Percentiles rank a stretch among this genome's conserved stretches.
phyloP scores from a whole-genome alignment of 2,329 filamentous ascomycete species.

The Claviceps lovelessii region DNA sequence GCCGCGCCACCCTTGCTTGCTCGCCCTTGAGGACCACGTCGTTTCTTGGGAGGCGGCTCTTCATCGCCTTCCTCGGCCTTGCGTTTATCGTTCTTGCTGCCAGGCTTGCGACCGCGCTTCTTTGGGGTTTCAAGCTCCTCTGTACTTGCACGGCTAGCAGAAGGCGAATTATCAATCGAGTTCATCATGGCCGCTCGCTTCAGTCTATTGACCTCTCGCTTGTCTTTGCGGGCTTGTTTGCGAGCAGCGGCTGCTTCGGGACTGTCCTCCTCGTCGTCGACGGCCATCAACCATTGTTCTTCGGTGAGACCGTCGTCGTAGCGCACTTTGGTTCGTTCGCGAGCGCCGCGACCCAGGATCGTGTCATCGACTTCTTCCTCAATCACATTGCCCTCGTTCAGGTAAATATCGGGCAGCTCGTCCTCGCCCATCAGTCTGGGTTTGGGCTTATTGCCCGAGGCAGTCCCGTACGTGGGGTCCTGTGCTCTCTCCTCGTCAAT shows the following conservation, averaged over 20 bases:
- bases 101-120: slow-evolving; percentile 73
- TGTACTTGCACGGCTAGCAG: slow-evolving; percentile 66
- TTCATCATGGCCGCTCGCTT: slow-evolving; percentile 33
- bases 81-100: slow-evolving; percentile 64
- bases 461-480: slow-evolving; percentile 57
- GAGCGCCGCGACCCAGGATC: slow-evolving; percentile 70
- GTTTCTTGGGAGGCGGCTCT: slow-evolving; percentile 65
- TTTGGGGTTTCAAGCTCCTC: slow-evolving; percentile 65
- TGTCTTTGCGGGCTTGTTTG: slow-evolving; percentile 74
- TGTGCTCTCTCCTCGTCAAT: slow-evolving; percentile 63
- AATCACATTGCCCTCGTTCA: slow-evolving; percentile 71
- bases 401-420: slow-evolving; percentile 87
- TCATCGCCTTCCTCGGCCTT: slow-evolving; percentile 71
- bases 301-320: slow-evolving; percentile 97
- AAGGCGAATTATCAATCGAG: slow-evolving; percentile 53
- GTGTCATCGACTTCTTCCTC: slow-evolving; percentile 66
- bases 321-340: slow-evolving; percentile 84
- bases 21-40: slow-evolving; percentile 55
- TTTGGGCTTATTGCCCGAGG: slow-evolving; percentile 43
- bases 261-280: slow-evolving; percentile 89
- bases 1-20: slow-evolving; percentile 40
- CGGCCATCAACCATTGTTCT: slow-evolving; percentile 96
- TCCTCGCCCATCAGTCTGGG: slow-evolving; percentile 75
- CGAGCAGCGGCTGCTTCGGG: slow-evolving; percentile 86
- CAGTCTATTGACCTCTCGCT: slow-evolving; percentile 60